phyloP scores from a whole-genome alignment of 257 asterid genomes.

The Datura wrightii region DNA sequence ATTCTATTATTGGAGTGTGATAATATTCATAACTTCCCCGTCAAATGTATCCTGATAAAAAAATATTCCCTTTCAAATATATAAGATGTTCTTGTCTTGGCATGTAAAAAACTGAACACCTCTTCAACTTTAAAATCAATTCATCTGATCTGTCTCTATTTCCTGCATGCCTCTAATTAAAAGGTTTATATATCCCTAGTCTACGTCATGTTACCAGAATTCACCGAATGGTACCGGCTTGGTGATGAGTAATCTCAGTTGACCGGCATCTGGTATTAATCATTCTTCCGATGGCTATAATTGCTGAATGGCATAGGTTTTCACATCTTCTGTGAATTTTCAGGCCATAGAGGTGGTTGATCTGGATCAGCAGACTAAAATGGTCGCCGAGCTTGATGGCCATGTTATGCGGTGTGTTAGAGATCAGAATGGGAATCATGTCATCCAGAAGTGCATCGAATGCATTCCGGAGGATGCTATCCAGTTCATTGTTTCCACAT shows the following conservation, averaged over 20 bases:
- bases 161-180: background rate
- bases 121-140: background rate
- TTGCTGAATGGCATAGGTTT: constrained; percentile 5
- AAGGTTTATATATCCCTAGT: background rate
- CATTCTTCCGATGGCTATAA: background rate
- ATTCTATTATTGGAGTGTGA: background rate
- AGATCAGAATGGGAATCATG: constrained; percentile 90
- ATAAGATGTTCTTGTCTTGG: constrained; percentile 18
- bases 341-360: constrained; percentile 84
- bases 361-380: constrained; percentile 68
- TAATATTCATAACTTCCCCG: background rate
- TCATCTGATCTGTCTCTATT: background rate
- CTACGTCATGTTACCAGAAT: background rate
- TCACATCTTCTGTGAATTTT: constrained; percentile 22
- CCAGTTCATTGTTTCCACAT: constrained; percentile 67
- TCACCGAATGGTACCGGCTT: background rate
- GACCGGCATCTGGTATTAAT: constrained; percentile 11
- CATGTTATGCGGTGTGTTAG: constrained; percentile 83
- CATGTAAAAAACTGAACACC: background rate
- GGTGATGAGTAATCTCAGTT: constrained; percentile 20
- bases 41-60: background rate
- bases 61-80: background rate
- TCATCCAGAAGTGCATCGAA: constrained; percentile 85
- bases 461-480: constrained; percentile 72
- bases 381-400: constrained; percentile 85